Evolutionary conservation across 179 eudicot genomes (phyloP).

Genomic region (Kewa caespitosa): DNA sequence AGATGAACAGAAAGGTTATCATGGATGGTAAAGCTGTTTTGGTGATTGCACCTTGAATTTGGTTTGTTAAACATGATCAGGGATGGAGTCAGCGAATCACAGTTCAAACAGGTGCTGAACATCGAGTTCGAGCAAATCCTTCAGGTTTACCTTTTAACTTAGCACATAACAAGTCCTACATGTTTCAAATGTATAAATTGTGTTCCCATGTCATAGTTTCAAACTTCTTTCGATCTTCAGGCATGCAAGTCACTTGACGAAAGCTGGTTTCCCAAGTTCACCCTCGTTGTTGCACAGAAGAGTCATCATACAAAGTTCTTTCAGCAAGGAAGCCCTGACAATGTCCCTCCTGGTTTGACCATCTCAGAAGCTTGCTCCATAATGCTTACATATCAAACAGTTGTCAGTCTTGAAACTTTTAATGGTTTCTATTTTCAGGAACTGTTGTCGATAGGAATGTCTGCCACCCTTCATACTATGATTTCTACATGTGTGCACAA

Average conservation of each 20-base stretch:
- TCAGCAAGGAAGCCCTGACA: conserved; percentile 7
- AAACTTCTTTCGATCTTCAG: neutral
- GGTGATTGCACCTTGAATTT: no score
- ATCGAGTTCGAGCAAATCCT: conserved; percentile 73
- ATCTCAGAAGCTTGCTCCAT: neutral
- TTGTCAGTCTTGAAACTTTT: neutral
- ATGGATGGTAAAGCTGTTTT: no score
- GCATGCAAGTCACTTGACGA: conserved; percentile 15
- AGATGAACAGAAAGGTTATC: no score
- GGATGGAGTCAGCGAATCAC: conserved; percentile 84
- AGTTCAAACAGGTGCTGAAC: conserved; percentile 79
- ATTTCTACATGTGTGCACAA: conserved; percentile 68
- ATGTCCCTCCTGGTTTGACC: conserved; percentile 19
- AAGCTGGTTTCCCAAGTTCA: conserved; percentile 14
- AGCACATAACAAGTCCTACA: neutral
- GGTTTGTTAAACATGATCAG: no score
- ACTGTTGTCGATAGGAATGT: conserved; percentile 59
- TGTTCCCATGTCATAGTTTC: neutral
- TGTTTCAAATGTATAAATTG: neutral
- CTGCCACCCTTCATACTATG: conserved; percentile 63
- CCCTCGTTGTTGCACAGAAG: conserved; percentile 13
- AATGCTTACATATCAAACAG: neutral
- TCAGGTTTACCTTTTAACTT: conserved; percentile 41
- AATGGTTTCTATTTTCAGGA: conserved; percentile 33
- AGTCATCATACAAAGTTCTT: conserved; percentile 16